phyloP scores from a whole-genome alignment of 495 filamentous ascomycete genomes.

The Eremomyces bilateralis region DNA sequence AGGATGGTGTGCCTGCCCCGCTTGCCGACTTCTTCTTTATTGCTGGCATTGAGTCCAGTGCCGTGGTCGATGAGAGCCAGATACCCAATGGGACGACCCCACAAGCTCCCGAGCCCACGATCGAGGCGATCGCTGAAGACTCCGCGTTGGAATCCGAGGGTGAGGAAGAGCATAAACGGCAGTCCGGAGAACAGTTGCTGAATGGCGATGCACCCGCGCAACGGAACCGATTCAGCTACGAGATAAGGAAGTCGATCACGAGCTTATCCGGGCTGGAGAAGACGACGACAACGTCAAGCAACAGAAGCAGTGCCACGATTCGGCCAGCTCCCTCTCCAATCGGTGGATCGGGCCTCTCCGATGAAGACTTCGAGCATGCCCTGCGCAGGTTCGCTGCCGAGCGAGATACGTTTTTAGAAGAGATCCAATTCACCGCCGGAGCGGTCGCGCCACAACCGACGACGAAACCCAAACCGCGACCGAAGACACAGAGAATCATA shows the following conservation, averaged over 20 bases:
- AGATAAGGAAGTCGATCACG: constrained; percentile 40
- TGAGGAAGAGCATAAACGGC: constrained; percentile 30
- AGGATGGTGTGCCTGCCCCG: constrained; percentile 37
- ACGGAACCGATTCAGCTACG: constrained; percentile 39
- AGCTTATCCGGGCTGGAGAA: constrained; percentile 33
- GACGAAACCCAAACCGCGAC: constrained; percentile 47
- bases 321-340: constrained; percentile 38
- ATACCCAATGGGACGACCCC: constrained; percentile 15
- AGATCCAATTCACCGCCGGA: constrained; percentile 75
- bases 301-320: constrained; percentile 62
- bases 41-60: constrained; percentile 59
- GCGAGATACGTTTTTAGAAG: constrained; percentile 79
- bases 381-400: constrained; percentile 86
- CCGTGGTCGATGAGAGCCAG: constrained; percentile 33
- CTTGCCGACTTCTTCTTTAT: constrained; percentile 99
- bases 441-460: constrained; percentile 38
- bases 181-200: constrained; percentile 15
- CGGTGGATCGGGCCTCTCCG: constrained; percentile 18
- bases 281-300: constrained; percentile 40
- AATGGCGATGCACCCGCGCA: constrained; percentile 45
- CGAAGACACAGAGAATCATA: constrained; percentile 61
- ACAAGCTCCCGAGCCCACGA: constrained; percentile 47
- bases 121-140: constrained; percentile 73
- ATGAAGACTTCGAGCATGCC: constrained; percentile 84
- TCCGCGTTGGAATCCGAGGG: constrained; percentile 19